Conservation (phyloP, 441 rosid genomes). For the Syzygium malaccense region DNA sequence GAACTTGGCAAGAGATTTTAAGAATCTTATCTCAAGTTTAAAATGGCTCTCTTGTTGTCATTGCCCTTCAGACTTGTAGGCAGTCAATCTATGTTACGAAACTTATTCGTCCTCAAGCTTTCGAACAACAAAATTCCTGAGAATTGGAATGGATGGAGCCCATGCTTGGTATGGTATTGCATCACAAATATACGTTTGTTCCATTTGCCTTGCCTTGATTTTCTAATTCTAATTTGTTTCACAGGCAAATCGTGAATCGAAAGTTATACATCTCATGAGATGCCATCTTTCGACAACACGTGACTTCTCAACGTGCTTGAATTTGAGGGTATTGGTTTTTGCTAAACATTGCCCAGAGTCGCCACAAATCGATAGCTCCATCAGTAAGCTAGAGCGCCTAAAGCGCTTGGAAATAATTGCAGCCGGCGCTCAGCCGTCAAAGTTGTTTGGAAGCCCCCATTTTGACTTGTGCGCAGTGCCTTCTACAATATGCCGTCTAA, state of each 20-base stretch:
- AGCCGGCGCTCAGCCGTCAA: fast-evolving
- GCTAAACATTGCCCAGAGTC: background rate
- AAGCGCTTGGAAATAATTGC: fast-evolving
- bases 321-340: background rate
- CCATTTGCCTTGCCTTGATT: background rate
- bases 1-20: background rate
- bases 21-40: background rate
- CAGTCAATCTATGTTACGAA: fast-evolving
- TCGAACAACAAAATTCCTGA: fast-evolving
- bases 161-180: background rate
- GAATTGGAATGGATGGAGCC: background rate
- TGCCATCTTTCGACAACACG: background rate
- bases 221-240: background rate
- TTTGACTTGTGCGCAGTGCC: background rate
- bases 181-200: fast-evolving
- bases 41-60: background rate
- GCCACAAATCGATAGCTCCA: background rate
- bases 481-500: background rate
- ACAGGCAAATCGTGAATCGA: background rate
- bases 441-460: background rate
- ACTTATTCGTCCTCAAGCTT: background rate
- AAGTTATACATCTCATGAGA: background rate
- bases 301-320: background rate
- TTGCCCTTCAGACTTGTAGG: background rate
- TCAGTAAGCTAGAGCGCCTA: background rate